These are phyloP conservation scores for Scedosporium boydii DNA, from an alignment of 2,329 filamentous ascomycete genomes.

Conservation along the genomic window DNA sequence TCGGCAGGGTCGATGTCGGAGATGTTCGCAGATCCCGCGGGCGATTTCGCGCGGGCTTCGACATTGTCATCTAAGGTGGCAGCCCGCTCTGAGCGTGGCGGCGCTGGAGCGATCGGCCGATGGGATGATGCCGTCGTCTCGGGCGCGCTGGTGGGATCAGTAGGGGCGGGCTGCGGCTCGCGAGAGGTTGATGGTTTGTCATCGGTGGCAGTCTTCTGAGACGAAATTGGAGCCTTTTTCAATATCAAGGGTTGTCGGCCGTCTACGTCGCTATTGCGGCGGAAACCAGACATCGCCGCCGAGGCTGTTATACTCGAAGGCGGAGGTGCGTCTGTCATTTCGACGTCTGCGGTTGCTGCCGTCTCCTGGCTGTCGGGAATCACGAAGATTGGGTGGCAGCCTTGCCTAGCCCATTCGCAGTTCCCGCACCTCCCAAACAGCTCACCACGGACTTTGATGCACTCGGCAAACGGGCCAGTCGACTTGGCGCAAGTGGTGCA, in stretches of 20 bases:
- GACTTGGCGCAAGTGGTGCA: conserved; percentile 32
- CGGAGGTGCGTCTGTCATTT: neutral
- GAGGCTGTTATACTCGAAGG: neutral
- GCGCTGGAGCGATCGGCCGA: neutral
- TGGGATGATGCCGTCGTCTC: neutral
- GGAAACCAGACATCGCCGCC: neutral
- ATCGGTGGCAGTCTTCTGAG: neutral
- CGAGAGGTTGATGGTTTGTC: neutral
- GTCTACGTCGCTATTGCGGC: neutral
- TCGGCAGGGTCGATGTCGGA: neutral
- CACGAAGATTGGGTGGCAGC: conserved; percentile 22
- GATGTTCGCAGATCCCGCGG: neutral
- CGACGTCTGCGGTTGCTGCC: neutral
- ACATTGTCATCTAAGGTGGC: neutral
- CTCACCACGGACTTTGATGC: conserved; percentile 30
- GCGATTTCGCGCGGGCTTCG: neutral
- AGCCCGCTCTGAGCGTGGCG: neutral
- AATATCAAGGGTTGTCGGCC: neutral
- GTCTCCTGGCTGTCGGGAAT: neutral
- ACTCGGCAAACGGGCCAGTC: conserved; percentile 34
- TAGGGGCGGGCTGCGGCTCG: neutral
- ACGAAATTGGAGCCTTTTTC: neutral
- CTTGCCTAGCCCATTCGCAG: conserved; percentile 38
- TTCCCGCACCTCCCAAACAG: conserved; percentile 39
- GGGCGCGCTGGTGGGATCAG: neutral